These are phyloP conservation scores for Astrephomene gubernaculifera DNA, from an alignment of 139 green algal genomes.

Conservation along the genomic window DNA sequence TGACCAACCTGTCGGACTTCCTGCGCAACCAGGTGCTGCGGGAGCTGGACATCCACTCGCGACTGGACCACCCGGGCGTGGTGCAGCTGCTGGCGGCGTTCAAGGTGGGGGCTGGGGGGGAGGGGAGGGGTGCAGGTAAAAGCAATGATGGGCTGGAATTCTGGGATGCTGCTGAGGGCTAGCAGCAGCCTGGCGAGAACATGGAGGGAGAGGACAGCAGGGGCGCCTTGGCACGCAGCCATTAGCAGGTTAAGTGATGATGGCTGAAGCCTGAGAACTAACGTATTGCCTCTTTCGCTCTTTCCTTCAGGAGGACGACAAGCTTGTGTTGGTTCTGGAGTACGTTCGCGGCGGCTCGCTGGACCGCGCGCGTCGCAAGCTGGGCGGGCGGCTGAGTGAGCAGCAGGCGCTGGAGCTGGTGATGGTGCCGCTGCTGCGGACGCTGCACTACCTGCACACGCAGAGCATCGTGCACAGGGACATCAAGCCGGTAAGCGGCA, in stretches of 20 bases:
- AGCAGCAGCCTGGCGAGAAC: background rate
- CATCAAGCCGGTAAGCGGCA: conserved; percentile 58
- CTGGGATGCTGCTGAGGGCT: background rate
- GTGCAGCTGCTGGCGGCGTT: conserved; percentile 54
- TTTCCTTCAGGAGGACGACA: conserved; percentile 38
- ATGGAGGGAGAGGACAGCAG: background rate
- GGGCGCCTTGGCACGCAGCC: background rate
- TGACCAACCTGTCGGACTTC: conserved; percentile 45
- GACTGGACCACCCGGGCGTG: conserved; percentile 55
- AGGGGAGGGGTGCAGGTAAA: background rate
- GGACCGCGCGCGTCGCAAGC: conserved; percentile 40
- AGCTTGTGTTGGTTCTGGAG: conserved; percentile 53
- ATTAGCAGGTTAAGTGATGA: background rate
- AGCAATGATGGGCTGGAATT: background rate
- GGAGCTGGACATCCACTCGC: conserved; percentile 57
- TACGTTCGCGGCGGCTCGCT: conserved; percentile 53
- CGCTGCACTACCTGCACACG: conserved; percentile 55
- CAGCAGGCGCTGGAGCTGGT: conserved; percentile 48
- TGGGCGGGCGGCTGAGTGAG: conserved; percentile 53
- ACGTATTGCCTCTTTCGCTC: background rate
- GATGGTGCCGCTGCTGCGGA: conserved; percentile 54
- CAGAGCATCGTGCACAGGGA: conserved; percentile 54
- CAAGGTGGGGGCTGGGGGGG: background rate
- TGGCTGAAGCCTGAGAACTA: background rate
- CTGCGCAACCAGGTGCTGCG: conserved; percentile 50